A percentile compares a stretch with the other conserved stretches of the same genome.
Conservation (phyloP, 768 basidiomycete genomes). For the Amanita exitialis region DNA sequence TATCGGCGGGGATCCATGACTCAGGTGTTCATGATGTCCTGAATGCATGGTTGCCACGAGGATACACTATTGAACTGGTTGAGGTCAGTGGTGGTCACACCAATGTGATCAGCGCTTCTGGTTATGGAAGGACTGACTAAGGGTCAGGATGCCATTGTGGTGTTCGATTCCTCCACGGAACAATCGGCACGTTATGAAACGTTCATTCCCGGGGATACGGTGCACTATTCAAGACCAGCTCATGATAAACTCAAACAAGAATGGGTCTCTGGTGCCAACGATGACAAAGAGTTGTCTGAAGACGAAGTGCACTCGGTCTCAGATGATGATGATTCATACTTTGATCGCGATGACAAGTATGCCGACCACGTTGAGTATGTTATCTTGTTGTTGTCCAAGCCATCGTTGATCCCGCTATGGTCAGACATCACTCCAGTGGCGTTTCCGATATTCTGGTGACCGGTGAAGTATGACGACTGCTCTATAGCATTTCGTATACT, state of each 20-base stretch:
- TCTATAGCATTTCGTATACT: neutral
- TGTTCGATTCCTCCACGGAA: constrained; percentile 29
- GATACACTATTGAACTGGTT: constrained; percentile 19
- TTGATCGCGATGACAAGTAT: constrained; percentile 29
- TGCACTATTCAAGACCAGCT: constrained; percentile 25
- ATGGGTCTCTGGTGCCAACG: constrained; percentile 21
- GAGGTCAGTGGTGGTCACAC: constrained; percentile 18
- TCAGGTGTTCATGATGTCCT: constrained; percentile 32
- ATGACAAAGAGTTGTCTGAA: constrained; percentile 22
- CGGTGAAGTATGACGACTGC: constrained; percentile 29
- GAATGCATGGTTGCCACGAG: constrained; percentile 38
- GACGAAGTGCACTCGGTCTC: neutral
- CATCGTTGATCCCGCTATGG: neutral
- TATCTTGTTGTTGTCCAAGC: neutral
- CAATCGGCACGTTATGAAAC: constrained; percentile 34
- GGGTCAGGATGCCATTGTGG: constrained; percentile 28
- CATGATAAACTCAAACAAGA: constrained; percentile 18
- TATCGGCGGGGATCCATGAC: constrained; percentile 23
- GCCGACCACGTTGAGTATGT: constrained; percentile 23
- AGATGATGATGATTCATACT: constrained; percentile 5
- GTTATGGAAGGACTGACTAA: constrained; percentile 4
- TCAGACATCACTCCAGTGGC: constrained; percentile 25
- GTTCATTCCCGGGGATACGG: constrained; percentile 26
- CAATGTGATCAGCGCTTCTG: neutral
- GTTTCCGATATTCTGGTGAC: constrained; percentile 43